phyloP scores from a whole-genome alignment of 1,139 yeast genomes.

The Chernovozyma aurita region DNA sequence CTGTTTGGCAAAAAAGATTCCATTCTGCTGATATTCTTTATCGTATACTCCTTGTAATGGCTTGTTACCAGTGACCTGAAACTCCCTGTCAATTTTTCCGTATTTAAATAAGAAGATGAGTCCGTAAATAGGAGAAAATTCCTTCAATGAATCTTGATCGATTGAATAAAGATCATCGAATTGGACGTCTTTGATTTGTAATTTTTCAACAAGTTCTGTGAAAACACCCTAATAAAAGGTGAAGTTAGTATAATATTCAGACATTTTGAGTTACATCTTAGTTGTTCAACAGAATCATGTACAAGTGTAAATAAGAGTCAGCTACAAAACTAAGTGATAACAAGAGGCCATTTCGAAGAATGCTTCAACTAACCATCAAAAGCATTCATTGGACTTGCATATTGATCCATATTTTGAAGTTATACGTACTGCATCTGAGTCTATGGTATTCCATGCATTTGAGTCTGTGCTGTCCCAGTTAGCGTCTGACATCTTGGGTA shows the following conservation, averaged over 20 bases:
- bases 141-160: slow-evolving; percentile 42
- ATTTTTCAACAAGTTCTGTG: slow-evolving; percentile 56
- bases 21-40: slow-evolving; percentile 27
- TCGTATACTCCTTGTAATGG: slow-evolving; percentile 48
- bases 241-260: too few species aligned
- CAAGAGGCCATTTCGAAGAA: neutral
- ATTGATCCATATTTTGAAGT: too few species aligned
- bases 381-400: too few species aligned
- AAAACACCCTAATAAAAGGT: too few species aligned
- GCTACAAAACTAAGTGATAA: too few species aligned
- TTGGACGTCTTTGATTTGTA: slow-evolving; percentile 55
- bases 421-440: slow-evolving; percentile 57
- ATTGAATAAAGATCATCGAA: slow-evolving; percentile 58
- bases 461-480: too few species aligned
- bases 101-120: slow-evolving; percentile 64
- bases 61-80: slow-evolving; percentile 19
- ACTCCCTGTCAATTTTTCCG: slow-evolving; percentile 33
- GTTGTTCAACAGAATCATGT: neutral
- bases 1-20: slow-evolving; percentile 61
- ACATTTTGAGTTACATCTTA: neutral
- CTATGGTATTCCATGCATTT: slow-evolving; percentile 78
- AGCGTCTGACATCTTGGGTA: too few species aligned
- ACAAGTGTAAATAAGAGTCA: too few species aligned
- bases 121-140: slow-evolving; percentile 49
- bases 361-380: neutral